These are phyloP conservation scores for Colletotrichum camelliae DNA, from an alignment of 2,329 filamentous ascomycete genomes.

Conservation along the genomic window DNA sequence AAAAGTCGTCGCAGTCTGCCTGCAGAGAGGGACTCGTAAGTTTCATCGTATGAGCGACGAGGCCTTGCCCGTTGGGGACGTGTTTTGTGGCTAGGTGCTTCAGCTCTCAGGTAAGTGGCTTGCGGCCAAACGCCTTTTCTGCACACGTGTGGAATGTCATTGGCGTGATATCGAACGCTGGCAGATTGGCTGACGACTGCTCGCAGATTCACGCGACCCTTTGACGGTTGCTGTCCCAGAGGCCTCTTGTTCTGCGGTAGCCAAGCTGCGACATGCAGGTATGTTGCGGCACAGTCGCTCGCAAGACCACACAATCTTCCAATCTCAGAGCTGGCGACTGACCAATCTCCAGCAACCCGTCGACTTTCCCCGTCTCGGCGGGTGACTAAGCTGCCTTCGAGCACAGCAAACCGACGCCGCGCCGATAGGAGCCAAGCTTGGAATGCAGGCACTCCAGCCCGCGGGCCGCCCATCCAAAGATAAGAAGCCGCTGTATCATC, in stretches of 20 bases:
- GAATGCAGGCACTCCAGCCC: background rate
- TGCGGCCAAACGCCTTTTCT: background rate
- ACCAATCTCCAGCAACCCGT: background rate
- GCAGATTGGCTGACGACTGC: background rate
- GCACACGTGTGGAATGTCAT: background rate
- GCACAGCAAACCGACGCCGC: background rate
- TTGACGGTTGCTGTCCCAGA: background rate
- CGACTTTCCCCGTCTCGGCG: background rate
- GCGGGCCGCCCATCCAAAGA: background rate
- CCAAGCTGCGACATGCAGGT: background rate
- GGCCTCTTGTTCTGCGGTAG: background rate
- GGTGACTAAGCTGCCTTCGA: background rate
- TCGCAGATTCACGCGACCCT: background rate
- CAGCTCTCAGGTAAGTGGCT: background rate
- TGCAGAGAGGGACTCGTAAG: background rate
- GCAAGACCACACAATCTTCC: background rate
- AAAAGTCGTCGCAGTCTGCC: background rate
- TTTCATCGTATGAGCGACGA: background rate
- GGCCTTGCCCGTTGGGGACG: background rate
- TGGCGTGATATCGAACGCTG: background rate
- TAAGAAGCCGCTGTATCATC: constrained; percentile 14
- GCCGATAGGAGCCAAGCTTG: background rate
- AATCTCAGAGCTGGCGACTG: background rate
- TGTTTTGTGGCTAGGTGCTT: background rate
- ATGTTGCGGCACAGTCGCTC: background rate